These are phyloP conservation scores for Ocimum tenuiflorum DNA, from an alignment of 257 asterid genomes.

Conservation along the genomic window DNA sequence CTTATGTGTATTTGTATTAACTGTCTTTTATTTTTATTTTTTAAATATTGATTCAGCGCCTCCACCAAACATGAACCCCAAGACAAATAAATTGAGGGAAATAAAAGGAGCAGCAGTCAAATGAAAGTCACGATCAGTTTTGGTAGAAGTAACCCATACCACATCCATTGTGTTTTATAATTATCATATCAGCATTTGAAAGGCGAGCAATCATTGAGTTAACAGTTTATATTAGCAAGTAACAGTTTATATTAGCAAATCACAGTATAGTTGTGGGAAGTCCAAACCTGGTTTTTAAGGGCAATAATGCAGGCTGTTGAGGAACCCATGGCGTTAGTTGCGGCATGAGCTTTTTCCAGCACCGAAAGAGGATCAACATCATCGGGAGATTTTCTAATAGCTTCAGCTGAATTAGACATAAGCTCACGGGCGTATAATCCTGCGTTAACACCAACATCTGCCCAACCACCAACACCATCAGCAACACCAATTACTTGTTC, in stretches of 20 bases:
- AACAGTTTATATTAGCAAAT: too few species aligned
- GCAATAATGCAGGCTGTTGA: constrained; percentile 84
- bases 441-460: constrained; percentile 78
- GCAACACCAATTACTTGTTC: constrained; percentile 82
- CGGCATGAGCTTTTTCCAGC: constrained; percentile 62
- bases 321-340: constrained; percentile 67
- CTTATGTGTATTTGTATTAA: too few species aligned
- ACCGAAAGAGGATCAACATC: constrained; percentile 55
- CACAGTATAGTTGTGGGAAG: too few species aligned
- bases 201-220: background rate
- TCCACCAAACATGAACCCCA: too few species aligned
- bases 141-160: too few species aligned
- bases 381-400: constrained; percentile 38
- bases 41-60: too few species aligned
- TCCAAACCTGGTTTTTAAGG: constrained; percentile 54
- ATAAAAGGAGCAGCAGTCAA: too few species aligned
- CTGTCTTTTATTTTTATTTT: too few species aligned
- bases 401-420: constrained; percentile 60
- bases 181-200: background rate
- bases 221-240: background rate
- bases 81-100: too few species aligned
- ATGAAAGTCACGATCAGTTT: too few species aligned
- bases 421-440: constrained; percentile 79
- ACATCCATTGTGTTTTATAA: too few species aligned
- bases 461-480: constrained; percentile 99